These are phyloP conservation scores for Capronia coronata DNA, from an alignment of 2,329 filamentous ascomycete species.

Conservation along the genomic window DNA sequence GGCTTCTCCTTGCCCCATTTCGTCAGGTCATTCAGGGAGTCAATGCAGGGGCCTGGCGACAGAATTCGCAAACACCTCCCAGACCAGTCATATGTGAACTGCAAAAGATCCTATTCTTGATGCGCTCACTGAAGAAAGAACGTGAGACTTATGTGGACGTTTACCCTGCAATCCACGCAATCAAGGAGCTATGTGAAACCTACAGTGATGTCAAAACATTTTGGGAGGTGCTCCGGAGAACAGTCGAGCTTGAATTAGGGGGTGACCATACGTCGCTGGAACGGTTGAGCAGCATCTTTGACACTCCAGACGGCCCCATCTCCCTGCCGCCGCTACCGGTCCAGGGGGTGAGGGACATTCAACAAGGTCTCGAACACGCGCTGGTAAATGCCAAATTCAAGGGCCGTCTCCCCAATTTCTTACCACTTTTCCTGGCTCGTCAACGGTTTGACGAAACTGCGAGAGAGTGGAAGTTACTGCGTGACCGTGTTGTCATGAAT, in stretches of 20 bases:
- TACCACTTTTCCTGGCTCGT: constrained; percentile 52
- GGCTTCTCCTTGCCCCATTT: constrained; percentile 55
- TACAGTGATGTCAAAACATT: constrained; percentile 50
- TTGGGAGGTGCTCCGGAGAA: constrained; percentile 49
- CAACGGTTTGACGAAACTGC: constrained; percentile 50
- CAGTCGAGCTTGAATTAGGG: constrained; percentile 47
- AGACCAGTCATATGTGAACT: constrained; percentile 48
- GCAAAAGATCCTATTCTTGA: constrained; percentile 47
- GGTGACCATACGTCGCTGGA: constrained; percentile 39
- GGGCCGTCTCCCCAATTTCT: constrained; percentile 41
- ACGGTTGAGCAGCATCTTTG: constrained; percentile 43
- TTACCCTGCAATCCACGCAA: constrained; percentile 36
- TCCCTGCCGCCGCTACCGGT: constrained; percentile 34
- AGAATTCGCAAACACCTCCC: constrained; percentile 42
- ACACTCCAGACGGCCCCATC: constrained; percentile 31
- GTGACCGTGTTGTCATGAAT: constrained; percentile 51
- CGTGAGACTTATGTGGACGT: constrained; percentile 38
- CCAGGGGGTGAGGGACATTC: constrained; percentile 35
- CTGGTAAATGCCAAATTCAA: constrained; percentile 8
- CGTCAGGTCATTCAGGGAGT: constrained; percentile 49
- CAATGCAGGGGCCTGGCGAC: constrained; percentile 42
- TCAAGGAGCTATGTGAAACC: constrained; percentile 39
- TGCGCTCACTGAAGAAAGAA: constrained; percentile 41
- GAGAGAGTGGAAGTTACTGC: constrained; percentile 52
- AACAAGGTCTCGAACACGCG: constrained; percentile 30